Evolutionary conservation across 106 monocot genomes (phyloP), one percentile per base, ranked within the genome.

Genomic region (Dendrobium catenatum): DNA sequence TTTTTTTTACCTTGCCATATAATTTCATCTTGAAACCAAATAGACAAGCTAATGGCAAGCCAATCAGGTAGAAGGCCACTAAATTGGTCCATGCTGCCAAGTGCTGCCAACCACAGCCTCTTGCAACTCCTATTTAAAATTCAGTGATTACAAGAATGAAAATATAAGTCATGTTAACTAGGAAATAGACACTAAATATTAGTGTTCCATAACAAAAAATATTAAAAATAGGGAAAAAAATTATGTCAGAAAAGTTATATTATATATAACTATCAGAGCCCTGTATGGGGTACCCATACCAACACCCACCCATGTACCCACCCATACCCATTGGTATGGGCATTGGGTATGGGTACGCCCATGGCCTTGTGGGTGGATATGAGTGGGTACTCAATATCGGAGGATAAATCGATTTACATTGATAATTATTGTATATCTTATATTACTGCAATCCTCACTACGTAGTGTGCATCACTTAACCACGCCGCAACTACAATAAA

Each of bases 71-170:
- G 56, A 94, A 96, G 2, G 90, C 85, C 10, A 82, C 82, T 26
- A 96, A 80, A 83, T 96, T 94, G 56, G 96, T 96, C 90, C 87
- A 89, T 42, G 94, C 96, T 40, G 93, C 93, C 75, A 96, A 81
- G 77, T 93, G 90, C 80, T 96, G 93, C 94, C 90, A 96, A 56
- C 96, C 94, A 81, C 93, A 92, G 43, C 96, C 96, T 84, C 96
- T 93, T 26, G 96, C 64, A n/a, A 94, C 96, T 47, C 96, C 91
- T 91, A 19, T n/a, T 7, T 5, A 42, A 6, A 47, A 26, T 26
- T 31, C 17, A 74, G 44, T 42, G 2, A 33, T 33, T 29, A 4
- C 33, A 72, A 16, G 72, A 15, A 72, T 17, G 13, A 4, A 13
- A 4, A 40, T 15, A 41, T 40, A 37, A 72, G 40, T 7, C 66